These are phyloP conservation scores for Teunomyces aglyptinius DNA, from an alignment of 805 yeast species.

Conservation along the genomic window DNA sequence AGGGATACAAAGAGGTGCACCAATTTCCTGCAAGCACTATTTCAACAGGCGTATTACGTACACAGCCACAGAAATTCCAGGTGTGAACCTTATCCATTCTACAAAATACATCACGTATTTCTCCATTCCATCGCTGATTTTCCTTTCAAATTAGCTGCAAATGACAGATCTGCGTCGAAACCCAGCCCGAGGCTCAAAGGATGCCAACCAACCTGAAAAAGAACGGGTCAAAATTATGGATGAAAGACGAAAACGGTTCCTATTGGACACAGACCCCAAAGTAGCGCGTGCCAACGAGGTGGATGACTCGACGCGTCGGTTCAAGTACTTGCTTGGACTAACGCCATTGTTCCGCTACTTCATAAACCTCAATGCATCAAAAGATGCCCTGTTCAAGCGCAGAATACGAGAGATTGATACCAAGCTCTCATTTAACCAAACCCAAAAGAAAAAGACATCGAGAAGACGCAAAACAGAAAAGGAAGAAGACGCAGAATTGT, in stretches of 20 bases:
- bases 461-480: conserved; percentile 87
- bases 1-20: not conserved
- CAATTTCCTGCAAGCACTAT: not conserved
- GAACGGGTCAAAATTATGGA: conserved; percentile 9
- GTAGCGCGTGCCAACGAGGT: conserved; percentile 48
- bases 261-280: conserved; percentile 55
- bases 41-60: not conserved
- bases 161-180: conserved; percentile 2
- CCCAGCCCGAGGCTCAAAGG: not conserved
- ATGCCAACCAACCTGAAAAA: not conserved
- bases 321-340: conserved; percentile 74
- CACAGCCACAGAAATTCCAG: not conserved
- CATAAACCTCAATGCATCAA: conserved; percentile 75
- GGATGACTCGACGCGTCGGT: conserved; percentile 74
- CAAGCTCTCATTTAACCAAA: conserved; percentile 39
- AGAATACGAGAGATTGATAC: conserved; percentile 56
- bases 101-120: not conserved
- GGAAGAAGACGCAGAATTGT: conserved; percentile 91
- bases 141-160: not conserved
- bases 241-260: conserved; percentile 46
- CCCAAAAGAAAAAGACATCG: conserved; percentile 20
- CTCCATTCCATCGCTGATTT: not conserved
- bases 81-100: too few relatives aligned
- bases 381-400: conserved; percentile 69
- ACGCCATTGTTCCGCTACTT: conserved; percentile 88